Evolutionary conservation across 2,329 filamentous ascomycete species (phyloP), one percentile per base, ranked within the genome.

Genomic region (Sclerotinia sclerotiorum): DNA sequence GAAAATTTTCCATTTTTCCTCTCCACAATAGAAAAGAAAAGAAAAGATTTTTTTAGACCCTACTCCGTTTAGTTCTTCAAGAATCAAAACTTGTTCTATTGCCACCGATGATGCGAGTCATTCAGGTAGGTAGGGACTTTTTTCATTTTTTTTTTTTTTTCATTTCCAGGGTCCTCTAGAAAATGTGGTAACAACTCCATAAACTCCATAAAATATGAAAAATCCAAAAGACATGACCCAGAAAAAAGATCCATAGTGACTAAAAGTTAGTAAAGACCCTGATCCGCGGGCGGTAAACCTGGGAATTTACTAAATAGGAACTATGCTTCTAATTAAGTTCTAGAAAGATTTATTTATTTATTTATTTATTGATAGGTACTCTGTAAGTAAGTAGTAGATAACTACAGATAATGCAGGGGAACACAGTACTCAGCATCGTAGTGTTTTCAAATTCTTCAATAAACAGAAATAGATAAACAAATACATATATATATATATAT

Each of bases 91-190:
- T 10, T 35, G 35, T 35, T 42, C 39, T 17, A 17, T 42, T 42
- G 39, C 54, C 21, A 56, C 54, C 29, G 54, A 56, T 56, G 29
- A 46, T 67, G 65, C 65, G 65, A 67, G 65, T 67, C 65, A 61
- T 61, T 61, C 42, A 58, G 52, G 52, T 60, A 51, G 11, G 39
- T 11, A 13, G 52, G 52, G 64, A 17, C 21, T 39, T 13, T 35
- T 21, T 24, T 17, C 15, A 13, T 29, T 54, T 55, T 29, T 21
- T 32, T 5, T 32, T 32, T 19, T 29, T 21, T 17, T 39, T 39
- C 35, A 13, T 39, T 15, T 42, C 13, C 39, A 42, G 3, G 39
- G 39, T 39, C 13, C 13, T 42, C 39, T 4, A 5, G 39, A 35
- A 42, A 42, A 42, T 29, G 10, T n/a, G 19, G 27, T 21, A 35